Conservation (phyloP, 2,329 filamentous ascomycete species). For the Coleophoma cylindrospora region DNA sequence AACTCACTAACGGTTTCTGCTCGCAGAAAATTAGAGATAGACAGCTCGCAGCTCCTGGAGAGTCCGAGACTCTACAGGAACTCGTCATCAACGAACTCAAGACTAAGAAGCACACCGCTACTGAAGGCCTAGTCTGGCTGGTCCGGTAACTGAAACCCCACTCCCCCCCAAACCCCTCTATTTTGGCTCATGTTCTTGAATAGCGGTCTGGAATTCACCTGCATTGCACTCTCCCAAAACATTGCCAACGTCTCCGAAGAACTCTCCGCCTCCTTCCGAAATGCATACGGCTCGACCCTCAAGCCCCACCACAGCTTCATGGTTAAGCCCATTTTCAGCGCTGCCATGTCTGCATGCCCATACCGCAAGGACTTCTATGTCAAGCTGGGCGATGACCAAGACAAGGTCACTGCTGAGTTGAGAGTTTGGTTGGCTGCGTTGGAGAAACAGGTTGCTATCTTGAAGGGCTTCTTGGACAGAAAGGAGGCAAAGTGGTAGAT, state of each 20-base stretch:
- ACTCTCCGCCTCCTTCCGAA: slow-evolving; percentile 80
- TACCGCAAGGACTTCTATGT: slow-evolving; percentile 91
- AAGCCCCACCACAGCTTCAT: slow-evolving; percentile 89
- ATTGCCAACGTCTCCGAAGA: slow-evolving; percentile 63
- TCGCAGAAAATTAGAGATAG: slow-evolving; percentile 81
- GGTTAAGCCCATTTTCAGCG: slow-evolving; percentile 86
- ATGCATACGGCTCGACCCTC: slow-evolving; percentile 78
- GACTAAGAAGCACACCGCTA: slow-evolving; percentile 80
- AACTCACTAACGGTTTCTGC: slow-evolving; percentile 2
- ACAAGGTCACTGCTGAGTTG: slow-evolving; percentile 60
- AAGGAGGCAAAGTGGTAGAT: slow-evolving; percentile 39
- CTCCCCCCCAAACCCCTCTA: neutral
- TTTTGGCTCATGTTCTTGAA: neutral
- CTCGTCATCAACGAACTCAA: slow-evolving; percentile 85
- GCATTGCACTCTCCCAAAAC: slow-evolving; percentile 76
- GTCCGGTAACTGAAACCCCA: slow-evolving; percentile 53
- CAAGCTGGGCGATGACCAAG: slow-evolving; percentile 70
- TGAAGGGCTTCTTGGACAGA: slow-evolving; percentile 57
- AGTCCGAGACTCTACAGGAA: slow-evolving; percentile 80
- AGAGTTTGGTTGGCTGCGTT: slow-evolving; percentile 70
- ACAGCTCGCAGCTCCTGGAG: slow-evolving; percentile 69
- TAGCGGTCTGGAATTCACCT: slow-evolving; percentile 92
- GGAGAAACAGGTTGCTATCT: slow-evolving; percentile 71
- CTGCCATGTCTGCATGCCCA: slow-evolving; percentile 88
- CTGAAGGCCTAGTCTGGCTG: slow-evolving; percentile 89